A percentile compares a stretch with the other conserved stretches of the same genome.
Evolutionary conservation across 1,284 basidiomycete genomes (phyloP).

Genomic region (Peniophora sp.): DNA sequence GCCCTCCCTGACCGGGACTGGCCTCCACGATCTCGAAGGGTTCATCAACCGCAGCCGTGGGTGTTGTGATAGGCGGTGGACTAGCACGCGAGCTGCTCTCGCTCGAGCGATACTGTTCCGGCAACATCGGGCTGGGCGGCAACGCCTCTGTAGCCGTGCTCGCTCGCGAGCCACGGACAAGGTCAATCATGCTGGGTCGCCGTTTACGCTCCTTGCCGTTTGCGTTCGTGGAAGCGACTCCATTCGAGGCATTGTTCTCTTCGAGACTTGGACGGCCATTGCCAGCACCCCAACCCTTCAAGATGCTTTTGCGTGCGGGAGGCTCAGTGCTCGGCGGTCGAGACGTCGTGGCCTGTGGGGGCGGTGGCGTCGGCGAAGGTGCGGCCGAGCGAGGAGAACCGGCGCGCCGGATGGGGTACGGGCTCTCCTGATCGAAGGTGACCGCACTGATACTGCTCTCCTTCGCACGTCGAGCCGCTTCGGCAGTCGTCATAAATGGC

Average conservation of each 20-base stretch:
- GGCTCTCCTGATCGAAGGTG: conserved; percentile 60
- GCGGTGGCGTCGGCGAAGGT: conserved; percentile 14
- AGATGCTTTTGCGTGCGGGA: conserved; percentile 56
- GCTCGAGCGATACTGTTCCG: conserved; percentile 25
- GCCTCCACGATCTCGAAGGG: conserved; percentile 27
- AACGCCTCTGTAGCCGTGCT: conserved; percentile 22
- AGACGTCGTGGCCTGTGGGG: conserved; percentile 12
- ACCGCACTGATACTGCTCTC: conserved; percentile 32
- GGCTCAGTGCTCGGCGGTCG: conserved; percentile 10
- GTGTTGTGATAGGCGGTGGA: conserved; percentile 11
- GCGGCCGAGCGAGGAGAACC: conserved; percentile 11
- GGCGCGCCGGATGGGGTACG: conserved; percentile 40
- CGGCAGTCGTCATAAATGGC: conserved; percentile 5
- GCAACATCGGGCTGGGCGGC: conserved; percentile 34
- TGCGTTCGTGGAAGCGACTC: conserved; percentile 12
- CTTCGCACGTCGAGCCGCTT: conserved; percentile 11
- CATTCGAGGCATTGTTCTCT: conserved; percentile 12
- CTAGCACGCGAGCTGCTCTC: conserved; percentile 21
- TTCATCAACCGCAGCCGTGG: conserved; percentile 25
- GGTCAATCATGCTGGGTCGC: conserved; percentile 32
- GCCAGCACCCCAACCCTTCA: conserved; percentile 49
- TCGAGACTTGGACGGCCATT: too few relatives aligned
- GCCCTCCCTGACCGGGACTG: conserved; percentile 9
- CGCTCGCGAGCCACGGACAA: conserved; percentile 21
- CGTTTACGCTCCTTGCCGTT: conserved; percentile 18